phyloP scores from a whole-genome alignment of 2,329 filamentous ascomycete genomes.

The Trichoderma simmonsii region DNA sequence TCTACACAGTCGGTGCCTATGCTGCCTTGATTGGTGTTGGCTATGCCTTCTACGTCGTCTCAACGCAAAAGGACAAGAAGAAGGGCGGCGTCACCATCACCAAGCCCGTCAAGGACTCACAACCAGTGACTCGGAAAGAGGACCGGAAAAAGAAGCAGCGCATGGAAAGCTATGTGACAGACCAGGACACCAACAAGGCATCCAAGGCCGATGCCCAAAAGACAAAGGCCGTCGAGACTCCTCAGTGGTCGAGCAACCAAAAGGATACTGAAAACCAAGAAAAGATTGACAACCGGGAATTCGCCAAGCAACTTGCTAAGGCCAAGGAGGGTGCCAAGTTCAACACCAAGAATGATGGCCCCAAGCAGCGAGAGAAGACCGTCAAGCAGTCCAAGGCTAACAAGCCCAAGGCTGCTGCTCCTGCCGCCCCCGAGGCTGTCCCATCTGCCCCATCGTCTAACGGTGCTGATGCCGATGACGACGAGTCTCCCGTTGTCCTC shows the following conservation, averaged over 20 bases:
- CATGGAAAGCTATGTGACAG: slow-evolving; percentile 40
- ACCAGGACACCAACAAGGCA: slow-evolving; percentile 35
- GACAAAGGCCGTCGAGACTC: slow-evolving; percentile 23
- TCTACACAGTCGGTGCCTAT: slow-evolving; percentile 39
- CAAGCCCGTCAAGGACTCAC: slow-evolving; percentile 31
- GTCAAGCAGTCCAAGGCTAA: slow-evolving; percentile 66
- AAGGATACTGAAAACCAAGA: slow-evolving; percentile 44
- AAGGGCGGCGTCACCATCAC: slow-evolving; percentile 27
- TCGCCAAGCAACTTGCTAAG: slow-evolving; percentile 69
- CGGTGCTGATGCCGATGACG: slow-evolving; percentile 76
- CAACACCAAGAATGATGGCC: slow-evolving; percentile 49
- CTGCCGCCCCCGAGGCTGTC: slow-evolving; percentile 39
- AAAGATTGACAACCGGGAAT: slow-evolving; percentile 68
- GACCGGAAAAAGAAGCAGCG: slow-evolving; percentile 48
- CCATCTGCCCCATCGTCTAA: slow-evolving; percentile 60
- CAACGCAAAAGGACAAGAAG: slow-evolving; percentile 35
- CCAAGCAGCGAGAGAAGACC: slow-evolving; percentile 65
- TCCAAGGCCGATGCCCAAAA: slow-evolving; percentile 40
- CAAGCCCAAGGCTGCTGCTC: slow-evolving; percentile 41
- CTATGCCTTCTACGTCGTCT: slow-evolving; percentile 35
- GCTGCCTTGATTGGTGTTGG: slow-evolving; percentile 36
- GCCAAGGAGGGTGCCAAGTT: slow-evolving; percentile 68
- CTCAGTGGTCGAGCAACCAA: slow-evolving; percentile 29
- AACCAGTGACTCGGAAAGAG: slow-evolving; percentile 38
- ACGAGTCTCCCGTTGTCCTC: slow-evolving; percentile 50